Conservation (phyloP, 768 basidiomycete species). For the Leccinum barrowsii region DNA sequence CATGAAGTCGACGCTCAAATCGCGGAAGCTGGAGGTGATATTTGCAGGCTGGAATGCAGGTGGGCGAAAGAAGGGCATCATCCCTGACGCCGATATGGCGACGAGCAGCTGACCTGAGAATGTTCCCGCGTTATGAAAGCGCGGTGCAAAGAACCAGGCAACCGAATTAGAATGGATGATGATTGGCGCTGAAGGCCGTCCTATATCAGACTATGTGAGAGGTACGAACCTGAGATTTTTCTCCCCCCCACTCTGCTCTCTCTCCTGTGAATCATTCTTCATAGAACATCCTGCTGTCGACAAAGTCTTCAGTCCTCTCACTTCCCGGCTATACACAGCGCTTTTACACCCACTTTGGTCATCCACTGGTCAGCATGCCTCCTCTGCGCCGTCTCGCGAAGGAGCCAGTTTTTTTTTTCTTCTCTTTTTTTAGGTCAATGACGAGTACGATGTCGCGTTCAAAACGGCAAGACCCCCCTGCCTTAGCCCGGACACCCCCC, state of each 20-base stretch:
- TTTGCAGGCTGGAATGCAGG: background rate
- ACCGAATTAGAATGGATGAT: background rate
- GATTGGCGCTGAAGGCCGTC: background rate
- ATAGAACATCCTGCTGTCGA: background rate
- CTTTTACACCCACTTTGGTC: background rate
- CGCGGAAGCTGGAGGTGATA: background rate
- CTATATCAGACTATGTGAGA: background rate
- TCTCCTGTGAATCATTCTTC: background rate
- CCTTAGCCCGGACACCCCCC: background rate
- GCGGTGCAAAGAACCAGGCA: background rate
- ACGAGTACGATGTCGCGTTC: background rate
- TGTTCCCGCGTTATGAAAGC: background rate
- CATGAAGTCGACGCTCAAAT: background rate
- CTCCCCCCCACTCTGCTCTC: background rate
- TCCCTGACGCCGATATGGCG: background rate
- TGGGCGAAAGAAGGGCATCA: slow-evolving; percentile 4
- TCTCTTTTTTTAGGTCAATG: too few relatives aligned
- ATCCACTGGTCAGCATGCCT: background rate
- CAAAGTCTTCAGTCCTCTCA: background rate
- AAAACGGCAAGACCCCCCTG: background rate
- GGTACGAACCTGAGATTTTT: background rate
- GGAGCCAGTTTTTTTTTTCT: background rate
- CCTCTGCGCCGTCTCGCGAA: background rate
- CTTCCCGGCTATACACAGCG: background rate
- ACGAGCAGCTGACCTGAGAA: background rate